Evolutionary conservation across 441 rosid genomes (phyloP).

Genomic region (Erodium trifolium): DNA sequence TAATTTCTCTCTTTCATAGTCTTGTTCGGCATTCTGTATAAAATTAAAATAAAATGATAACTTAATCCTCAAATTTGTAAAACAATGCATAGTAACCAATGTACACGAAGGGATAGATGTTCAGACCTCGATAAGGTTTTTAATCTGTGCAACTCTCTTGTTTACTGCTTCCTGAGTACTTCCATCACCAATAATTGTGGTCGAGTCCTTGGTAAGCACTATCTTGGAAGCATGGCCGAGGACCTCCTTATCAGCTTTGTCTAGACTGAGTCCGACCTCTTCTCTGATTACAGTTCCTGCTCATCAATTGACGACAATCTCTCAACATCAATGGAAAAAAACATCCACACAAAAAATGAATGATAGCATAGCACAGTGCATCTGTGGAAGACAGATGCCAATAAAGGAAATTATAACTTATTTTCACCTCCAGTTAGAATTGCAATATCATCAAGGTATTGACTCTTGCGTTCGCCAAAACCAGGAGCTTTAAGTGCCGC

Average conservation of each 20-base stretch:
- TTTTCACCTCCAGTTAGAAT: slow-evolving; percentile 69
- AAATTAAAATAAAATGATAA: not conserved
- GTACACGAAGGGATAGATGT: not conserved
- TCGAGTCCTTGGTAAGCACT: slow-evolving; percentile 74
- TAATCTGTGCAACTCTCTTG: slow-evolving; percentile 82
- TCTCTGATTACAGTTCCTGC: slow-evolving; percentile 84
- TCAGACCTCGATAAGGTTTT: slow-evolving; percentile 68
- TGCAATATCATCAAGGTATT: slow-evolving; percentile 94
- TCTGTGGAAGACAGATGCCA: too few relatives aligned
- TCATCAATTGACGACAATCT: slow-evolving; percentile 6
- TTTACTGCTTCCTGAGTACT: slow-evolving; percentile 79
- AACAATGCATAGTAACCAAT: not conserved
- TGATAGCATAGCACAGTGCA: not conserved
- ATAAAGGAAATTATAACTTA: not conserved
- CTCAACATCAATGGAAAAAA: slow-evolving; percentile 6
- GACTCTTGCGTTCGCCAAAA: slow-evolving; percentile 92
- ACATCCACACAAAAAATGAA: not conserved
- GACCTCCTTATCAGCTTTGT: slow-evolving; percentile 78
- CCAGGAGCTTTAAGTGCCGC: slow-evolving; percentile 99
- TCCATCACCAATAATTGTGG: slow-evolving; percentile 78
- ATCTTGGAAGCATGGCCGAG: slow-evolving; percentile 76
- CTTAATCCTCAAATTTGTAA: not conserved
- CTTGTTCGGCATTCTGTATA: slow-evolving; percentile 37
- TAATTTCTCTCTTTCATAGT: slow-evolving; percentile 81
- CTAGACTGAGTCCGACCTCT: slow-evolving; percentile 82